Evolutionary conservation across 371 early-diverging fungal species (phyloP).

Genomic region (Fennellomyces sp.): DNA sequence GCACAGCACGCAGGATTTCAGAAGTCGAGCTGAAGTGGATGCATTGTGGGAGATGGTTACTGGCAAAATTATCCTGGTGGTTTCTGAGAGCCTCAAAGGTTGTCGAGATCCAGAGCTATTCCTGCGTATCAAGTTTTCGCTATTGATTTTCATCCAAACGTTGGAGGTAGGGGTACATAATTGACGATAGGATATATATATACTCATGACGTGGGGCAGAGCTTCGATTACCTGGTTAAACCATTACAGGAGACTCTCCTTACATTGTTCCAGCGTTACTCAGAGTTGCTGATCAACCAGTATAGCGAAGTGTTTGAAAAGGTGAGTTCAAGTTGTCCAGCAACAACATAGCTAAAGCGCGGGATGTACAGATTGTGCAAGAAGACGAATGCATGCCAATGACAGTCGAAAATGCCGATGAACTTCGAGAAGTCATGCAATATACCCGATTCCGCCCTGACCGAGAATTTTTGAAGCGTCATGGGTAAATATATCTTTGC

Average conservation of each 20-base stretch:
- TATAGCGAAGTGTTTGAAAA: slow-evolving; percentile 73
- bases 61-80: slow-evolving; percentile 75
- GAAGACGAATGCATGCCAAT: slow-evolving; percentile 88
- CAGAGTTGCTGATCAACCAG: slow-evolving; percentile 74
- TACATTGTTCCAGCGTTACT: slow-evolving; percentile 81
- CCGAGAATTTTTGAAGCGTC: slow-evolving; percentile 39
- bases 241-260: slow-evolving; percentile 60
- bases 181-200: too few species aligned
- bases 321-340: slow-evolving; percentile 35
- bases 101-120: slow-evolving; percentile 82
- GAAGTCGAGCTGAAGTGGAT: slow-evolving; percentile 87
- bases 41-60: slow-evolving; percentile 89
- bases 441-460: slow-evolving; percentile 56
- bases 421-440: slow-evolving; percentile 59
- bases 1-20: slow-evolving; percentile 89
- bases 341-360: not conserved
- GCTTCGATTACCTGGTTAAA: slow-evolving; percentile 55
- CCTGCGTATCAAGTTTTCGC: slow-evolving; percentile 70
- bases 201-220: slow-evolving; percentile 9
- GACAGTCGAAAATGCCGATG: slow-evolving; percentile 70
- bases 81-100: slow-evolving; percentile 77
- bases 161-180: slow-evolving; percentile 72
- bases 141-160: slow-evolving; percentile 87
- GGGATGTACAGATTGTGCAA: slow-evolving; percentile 62
- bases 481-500: slow-evolving; percentile 34